These are phyloP conservation scores for Hortaea werneckii DNA, from an alignment of 2,329 filamentous ascomycete genomes.

Conservation along the genomic window DNA sequence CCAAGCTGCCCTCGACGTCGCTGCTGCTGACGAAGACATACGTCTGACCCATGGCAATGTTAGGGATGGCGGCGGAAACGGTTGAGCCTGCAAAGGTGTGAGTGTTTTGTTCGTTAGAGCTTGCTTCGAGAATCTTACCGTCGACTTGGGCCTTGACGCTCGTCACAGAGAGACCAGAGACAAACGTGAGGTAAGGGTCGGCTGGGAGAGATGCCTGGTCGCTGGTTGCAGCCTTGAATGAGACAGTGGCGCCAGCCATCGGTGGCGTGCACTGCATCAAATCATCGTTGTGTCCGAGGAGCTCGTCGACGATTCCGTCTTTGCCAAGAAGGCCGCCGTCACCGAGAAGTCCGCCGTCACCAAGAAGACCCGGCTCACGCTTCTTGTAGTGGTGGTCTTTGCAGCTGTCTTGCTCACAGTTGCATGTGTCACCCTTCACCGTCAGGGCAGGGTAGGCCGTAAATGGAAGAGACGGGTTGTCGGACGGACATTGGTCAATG, in stretches of 20 bases:
- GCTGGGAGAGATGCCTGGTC: constrained; percentile 1
- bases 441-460: constrained; percentile 30
- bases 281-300: background rate
- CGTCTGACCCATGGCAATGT: constrained; percentile 8
- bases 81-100: background rate
- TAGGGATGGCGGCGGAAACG: constrained; percentile 9
- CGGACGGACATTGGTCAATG: constrained; percentile 46
- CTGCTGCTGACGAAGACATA: constrained; percentile 13
- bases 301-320: too few relatives aligned
- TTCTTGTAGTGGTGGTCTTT: constrained; percentile 1
- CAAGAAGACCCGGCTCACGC: background rate
- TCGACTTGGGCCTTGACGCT: constrained; percentile 7
- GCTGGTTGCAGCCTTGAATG: constrained; percentile 4
- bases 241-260: constrained; percentile 3
- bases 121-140: constrained; percentile 5
- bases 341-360: too few relatives aligned
- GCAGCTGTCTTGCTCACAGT: constrained; percentile 5
- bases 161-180: constrained; percentile 8
- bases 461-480: constrained; percentile 48
- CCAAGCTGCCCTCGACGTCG: constrained; percentile 9
- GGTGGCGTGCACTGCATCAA: background rate
- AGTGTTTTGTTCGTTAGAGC: too few relatives aligned
- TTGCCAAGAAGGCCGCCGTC: too few relatives aligned
- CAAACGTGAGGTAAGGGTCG: constrained; percentile 10
- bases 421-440: constrained; percentile 3